Evolutionary conservation across 2,329 filamentous ascomycete species (phyloP).

Genomic region (Chrysosporium queenslandicum): DNA sequence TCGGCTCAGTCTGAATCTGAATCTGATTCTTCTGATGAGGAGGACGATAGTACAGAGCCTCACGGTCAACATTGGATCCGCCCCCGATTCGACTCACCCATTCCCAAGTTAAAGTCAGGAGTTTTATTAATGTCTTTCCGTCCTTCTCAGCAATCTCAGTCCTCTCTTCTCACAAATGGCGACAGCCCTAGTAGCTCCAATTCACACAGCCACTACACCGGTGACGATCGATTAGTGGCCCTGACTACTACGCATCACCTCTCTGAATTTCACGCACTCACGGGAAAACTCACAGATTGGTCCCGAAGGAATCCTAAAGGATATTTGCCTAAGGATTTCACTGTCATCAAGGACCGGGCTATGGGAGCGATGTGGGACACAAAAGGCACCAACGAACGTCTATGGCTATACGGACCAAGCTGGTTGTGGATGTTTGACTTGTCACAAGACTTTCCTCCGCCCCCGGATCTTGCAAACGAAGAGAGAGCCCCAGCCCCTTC

Average conservation of each 20-base stretch:
- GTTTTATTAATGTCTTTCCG: slow-evolving; percentile 61
- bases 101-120: slow-evolving; percentile 57
- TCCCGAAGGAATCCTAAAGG: slow-evolving; percentile 70
- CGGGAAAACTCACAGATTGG: slow-evolving; percentile 73
- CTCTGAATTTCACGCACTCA: slow-evolving; percentile 67
- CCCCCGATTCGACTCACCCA: slow-evolving; percentile 58
- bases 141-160: slow-evolving; percentile 27
- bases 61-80: slow-evolving; percentile 62
- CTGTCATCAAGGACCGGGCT: slow-evolving; percentile 63
- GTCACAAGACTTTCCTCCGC: slow-evolving; percentile 52
- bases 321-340: slow-evolving; percentile 63
- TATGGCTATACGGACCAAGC: slow-evolving; percentile 78
- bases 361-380: slow-evolving; percentile 81
- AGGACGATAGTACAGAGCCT: slow-evolving; percentile 30
- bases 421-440: slow-evolving; percentile 93
- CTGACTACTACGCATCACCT: slow-evolving; percentile 58
- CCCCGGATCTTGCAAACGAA: slow-evolving; percentile 21
- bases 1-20: neutral
- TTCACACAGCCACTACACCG: slow-evolving; percentile 21
- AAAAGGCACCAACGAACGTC: slow-evolving; percentile 44
- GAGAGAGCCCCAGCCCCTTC: neutral
- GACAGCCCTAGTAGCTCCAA: slow-evolving; percentile 21
- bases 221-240: slow-evolving; percentile 48
- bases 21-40: slow-evolving; percentile 35
- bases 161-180: slow-evolving; percentile 36